phyloP scores from a whole-genome alignment of 345 rosid species.

The Arabidopsis arenosa region DNA sequence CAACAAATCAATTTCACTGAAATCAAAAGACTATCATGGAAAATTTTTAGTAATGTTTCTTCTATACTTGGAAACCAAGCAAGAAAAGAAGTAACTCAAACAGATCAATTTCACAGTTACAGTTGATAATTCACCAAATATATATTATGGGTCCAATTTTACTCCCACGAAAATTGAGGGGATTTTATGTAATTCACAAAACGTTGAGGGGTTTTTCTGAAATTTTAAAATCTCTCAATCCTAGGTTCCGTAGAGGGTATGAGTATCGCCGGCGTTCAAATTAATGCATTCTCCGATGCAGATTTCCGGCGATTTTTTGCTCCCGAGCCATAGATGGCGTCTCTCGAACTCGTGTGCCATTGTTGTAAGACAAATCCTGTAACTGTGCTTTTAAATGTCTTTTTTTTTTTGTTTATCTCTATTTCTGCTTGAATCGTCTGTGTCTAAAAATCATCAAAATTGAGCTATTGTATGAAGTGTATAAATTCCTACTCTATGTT shows the following conservation, averaged over 20 bases:
- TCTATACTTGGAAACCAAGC: too few species aligned
- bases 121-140: too few species aligned
- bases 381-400: background rate
- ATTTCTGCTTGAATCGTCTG: slow-evolving; percentile 22
- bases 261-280: background rate
- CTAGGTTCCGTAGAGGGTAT: background rate
- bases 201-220: background rate
- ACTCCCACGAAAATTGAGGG: background rate
- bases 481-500: slow-evolving; percentile 8
- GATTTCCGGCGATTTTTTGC: background rate
- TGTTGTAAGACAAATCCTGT: background rate
- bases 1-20: background rate
- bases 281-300: background rate
- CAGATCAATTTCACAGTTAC: background rate
- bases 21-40: too few species aligned
- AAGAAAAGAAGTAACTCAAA: too few species aligned
- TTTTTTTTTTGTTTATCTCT: too few species aligned
- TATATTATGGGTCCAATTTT: background rate
- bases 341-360: background rate
- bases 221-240: background rate
- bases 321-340: background rate
- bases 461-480: slow-evolving; percentile 6
- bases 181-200: background rate
- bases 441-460: background rate
- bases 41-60: too few species aligned